A percentile compares a stretch with the other conserved stretches of the same genome.
Conservation (phyloP, 1,284 basidiomycete species). For the Ganoderma lingzhi region DNA sequence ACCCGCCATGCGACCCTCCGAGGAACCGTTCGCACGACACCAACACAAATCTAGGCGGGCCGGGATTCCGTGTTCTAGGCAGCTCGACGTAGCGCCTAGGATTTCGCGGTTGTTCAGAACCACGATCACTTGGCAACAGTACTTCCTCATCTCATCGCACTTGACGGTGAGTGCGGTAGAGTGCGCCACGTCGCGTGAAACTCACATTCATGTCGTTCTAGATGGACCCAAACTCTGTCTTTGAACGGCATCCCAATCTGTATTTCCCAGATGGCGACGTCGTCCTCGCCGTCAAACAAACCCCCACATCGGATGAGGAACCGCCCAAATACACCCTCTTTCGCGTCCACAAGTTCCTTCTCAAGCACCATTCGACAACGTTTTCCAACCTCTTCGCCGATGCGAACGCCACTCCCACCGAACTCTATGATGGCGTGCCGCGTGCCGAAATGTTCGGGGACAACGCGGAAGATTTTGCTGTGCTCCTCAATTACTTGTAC, state of each 20-base stretch:
- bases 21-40: too few relatives aligned
- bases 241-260: neutral
- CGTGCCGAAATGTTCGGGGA: neutral
- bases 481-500: neutral
- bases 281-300: neutral
- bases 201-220: neutral
- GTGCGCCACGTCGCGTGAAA: too few relatives aligned
- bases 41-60: too few relatives aligned
- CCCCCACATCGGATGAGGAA: neutral
- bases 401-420: neutral
- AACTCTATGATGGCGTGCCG: neutral
- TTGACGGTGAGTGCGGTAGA: too few relatives aligned
- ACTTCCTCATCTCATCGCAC: too few relatives aligned
- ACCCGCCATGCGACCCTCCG: too few relatives aligned
- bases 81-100: too few relatives aligned
- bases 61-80: too few relatives aligned
- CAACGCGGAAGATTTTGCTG: neutral
- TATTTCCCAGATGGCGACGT: neutral
- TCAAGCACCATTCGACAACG: neutral
- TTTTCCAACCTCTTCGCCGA: neutral
- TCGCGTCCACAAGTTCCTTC: too few relatives aligned
- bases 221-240: neutral
- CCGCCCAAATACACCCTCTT: neutral
- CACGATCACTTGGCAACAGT: too few relatives aligned
- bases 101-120: too few relatives aligned